Base-by-base conservation (phyloP, 2,329 filamentous ascomycete genomes). In the Fusarium praegraminearum region DNA sequence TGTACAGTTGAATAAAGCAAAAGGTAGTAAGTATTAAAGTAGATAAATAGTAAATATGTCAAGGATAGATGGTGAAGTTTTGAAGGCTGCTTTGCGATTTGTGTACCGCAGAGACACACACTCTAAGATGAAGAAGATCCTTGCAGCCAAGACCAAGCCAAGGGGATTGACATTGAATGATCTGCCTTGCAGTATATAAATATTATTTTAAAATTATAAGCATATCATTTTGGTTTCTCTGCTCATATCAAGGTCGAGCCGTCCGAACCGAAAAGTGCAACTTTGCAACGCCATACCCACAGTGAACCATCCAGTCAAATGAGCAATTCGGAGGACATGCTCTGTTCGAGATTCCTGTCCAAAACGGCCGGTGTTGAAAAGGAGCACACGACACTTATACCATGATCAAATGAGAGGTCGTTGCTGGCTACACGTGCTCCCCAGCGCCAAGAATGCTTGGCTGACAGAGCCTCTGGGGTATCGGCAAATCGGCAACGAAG, bases 391-490 rank as follows among this genome's bases (percentile, higher is more conserved):
- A 69, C 62, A 51, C n/a, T 41, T 62, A 6, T 7, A 38, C n/a
- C 13, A 16, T n/a, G n/a, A 43, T 43, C 73, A 62, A 75, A 75
- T 75, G 58, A 65, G 57, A 16, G 26, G 32, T 22, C 32, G 15
- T 26, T 11, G 30, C 12, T 10, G 32, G 22, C 15, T 62, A 67
- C 72, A 74, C 73, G 73, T 75, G 72, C 62, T 51, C 44, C 26
- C 33, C 33, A 38, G 40, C 60, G 66, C 63, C 62, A 59, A 71
- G 70, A 61, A 57, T 64, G 52, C 67, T 73, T 75, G 73, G 73
- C 67, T 52, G 45, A 16, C 45, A n/a, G 22, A 28, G 32, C 22
- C 44, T 52, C 57, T 45, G 44, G 69, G 66, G 59, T 63, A 45
- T 60, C 70, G 70, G 67, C 57, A 65, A 49, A 63, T 38, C 69